Evolutionary conservation across 805 yeast genomes (phyloP), one percentile per base, ranked within the genome.

Genomic region (Ogataea haglerorum): DNA sequence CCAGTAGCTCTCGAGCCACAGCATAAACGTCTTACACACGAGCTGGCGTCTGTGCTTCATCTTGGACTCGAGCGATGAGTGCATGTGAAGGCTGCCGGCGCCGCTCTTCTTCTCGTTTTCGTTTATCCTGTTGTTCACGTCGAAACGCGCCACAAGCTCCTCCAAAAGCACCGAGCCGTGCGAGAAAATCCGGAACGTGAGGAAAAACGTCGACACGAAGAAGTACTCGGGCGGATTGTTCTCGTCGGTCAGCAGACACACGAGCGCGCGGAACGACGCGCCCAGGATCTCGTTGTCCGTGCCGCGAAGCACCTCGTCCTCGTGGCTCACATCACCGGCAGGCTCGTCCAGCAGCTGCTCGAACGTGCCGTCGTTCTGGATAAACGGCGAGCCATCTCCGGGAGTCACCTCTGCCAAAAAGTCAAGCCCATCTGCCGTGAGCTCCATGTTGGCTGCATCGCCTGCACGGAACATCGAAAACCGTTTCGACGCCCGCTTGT

Each of bases 1-100:
- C 96, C 96, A 91, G 58, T 84, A 89, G 37, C 93, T 82, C 60
- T 88, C 95, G 60, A 91, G 65, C 99, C 99, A 91, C 25, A 77
- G 67, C 58, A 80, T 85, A 56, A 89, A 76, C 59, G 83, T 70
- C 48, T 75, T 77, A 49, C 82, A 78, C 28, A 88, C 79, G 34
- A 83, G 63, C 46, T 78, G 76, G 55, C 91, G 68, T 58, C 93
- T 72, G 47, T 72, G 80, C 52, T 75, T 78, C 28, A 77, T 48
- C 48, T 72, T 65, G 14, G 73, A 66, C 43, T 72, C 67, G 48
- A 53, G 24, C 15, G 73, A 63, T 2, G 75, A 64, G 42, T 59
- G 68, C 29, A 57, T 63, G 33, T 59, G 63, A 18, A 42, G 37
- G 12, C 37, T 37, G 5, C 37, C 39, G 28, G 56, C 60, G 15